Percentiles rank a stretch among this genome's conserved stretches.
phyloP scores from a whole-genome alignment of 495 filamentous ascomycete genomes.

The Pyrenula aspistea region DNA sequence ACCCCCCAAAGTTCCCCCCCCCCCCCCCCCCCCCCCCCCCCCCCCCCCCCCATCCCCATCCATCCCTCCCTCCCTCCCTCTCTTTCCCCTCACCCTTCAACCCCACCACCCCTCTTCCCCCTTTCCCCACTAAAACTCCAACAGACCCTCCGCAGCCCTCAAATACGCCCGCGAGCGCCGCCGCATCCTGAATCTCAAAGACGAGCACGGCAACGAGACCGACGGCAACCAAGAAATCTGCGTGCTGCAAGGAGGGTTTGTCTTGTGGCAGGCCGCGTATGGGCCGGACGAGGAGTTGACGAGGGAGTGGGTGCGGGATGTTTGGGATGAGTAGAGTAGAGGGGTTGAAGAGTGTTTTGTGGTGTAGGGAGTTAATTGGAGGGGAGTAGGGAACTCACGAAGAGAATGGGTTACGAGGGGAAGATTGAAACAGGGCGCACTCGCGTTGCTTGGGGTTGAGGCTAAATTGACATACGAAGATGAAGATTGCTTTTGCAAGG shows the following conservation, averaged over 20 bases:
- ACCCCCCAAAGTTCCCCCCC: no score
- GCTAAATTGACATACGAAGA: no score
- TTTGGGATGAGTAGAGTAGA: constrained; percentile 51
- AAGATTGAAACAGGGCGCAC: no score
- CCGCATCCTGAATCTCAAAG: constrained; percentile 18
- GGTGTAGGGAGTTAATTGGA: no score
- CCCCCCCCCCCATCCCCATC: no score
- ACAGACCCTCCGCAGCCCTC: constrained; percentile 26
- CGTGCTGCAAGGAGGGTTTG: constrained; percentile 78
- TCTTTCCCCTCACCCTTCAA: background rate
- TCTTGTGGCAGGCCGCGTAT: constrained; percentile 82
- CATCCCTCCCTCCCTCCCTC: background rate
- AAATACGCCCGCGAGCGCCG: constrained; percentile 31
- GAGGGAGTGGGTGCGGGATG: constrained; percentile 71
- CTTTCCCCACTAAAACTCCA: background rate
- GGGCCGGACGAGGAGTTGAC: constrained; percentile 69
- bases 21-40: no score
- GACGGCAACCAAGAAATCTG: constrained; percentile 53
- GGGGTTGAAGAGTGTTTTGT: background rate
- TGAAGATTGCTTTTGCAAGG: no score
- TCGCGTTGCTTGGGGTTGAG: no score
- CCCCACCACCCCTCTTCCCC: background rate
- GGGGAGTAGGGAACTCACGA: no score
- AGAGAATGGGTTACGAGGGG: no score
- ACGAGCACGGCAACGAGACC: constrained; percentile 10